Evolutionary conservation across 192 early-diverging fungal genomes (phyloP).

Genomic region (Radiomyces spectabilis): DNA sequence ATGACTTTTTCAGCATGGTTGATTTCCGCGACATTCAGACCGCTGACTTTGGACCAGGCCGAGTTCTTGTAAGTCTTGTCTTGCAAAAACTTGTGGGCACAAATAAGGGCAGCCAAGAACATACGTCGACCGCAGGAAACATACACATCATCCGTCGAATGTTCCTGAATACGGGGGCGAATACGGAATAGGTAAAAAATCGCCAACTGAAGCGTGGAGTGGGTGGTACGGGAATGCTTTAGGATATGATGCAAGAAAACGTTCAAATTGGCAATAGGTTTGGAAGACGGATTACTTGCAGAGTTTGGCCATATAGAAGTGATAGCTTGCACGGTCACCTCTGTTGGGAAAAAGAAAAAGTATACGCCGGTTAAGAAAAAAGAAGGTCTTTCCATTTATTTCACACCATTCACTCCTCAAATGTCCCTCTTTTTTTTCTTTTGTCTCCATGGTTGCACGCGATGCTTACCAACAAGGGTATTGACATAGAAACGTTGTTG

Average conservation of each 20-base stretch:
- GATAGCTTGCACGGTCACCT: background rate
- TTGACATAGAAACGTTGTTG: slow-evolving; percentile 11
- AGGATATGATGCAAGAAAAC: slow-evolving; percentile 47
- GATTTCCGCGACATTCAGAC: slow-evolving; percentile 69
- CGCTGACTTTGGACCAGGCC: slow-evolving; percentile 86
- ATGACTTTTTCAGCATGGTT: slow-evolving; percentile 75
- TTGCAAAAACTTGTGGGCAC: slow-evolving; percentile 82
- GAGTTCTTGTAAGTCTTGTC: slow-evolving; percentile 83
- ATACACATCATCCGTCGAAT: slow-evolving; percentile 15
- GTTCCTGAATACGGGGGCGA: background rate
- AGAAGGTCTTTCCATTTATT: background rate
- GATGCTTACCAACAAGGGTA: slow-evolving; percentile 6
- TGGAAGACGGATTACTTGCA: background rate
- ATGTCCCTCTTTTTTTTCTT: background rate
- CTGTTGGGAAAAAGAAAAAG: background rate
- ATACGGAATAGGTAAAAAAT: slow-evolving; percentile 43
- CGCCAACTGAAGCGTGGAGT: slow-evolving; percentile 54
- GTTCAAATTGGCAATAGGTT: slow-evolving; percentile 24
- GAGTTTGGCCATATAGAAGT: background rate
- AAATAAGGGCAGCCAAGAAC: slow-evolving; percentile 77
- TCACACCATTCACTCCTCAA: background rate
- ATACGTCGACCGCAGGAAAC: slow-evolving; percentile 69
- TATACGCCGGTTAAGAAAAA: background rate
- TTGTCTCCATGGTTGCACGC: background rate
- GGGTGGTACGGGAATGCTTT: slow-evolving; percentile 48